A percentile compares a stretch with the other conserved stretches of the same genome.
phyloP scores from a whole-genome alignment of 768 basidiomycete species.

The Calocybe indica region DNA sequence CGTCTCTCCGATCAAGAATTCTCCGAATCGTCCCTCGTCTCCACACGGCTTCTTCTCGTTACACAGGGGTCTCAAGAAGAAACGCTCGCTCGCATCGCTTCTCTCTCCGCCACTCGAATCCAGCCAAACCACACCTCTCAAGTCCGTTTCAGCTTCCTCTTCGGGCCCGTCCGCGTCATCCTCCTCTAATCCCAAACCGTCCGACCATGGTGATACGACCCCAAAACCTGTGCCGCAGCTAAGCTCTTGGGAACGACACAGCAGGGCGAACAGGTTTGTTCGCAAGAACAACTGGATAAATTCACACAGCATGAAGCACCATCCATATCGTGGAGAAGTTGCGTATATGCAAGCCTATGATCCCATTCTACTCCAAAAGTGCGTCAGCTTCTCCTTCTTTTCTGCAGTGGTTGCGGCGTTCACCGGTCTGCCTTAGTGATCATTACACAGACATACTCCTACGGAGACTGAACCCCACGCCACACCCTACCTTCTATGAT shows the following conservation, averaged over 20 bases:
- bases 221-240: background rate
- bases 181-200: background rate
- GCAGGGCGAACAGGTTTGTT: conserved; percentile 14
- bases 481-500: conserved; percentile 57
- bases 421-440: conserved; percentile 40
- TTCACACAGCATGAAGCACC: conserved; percentile 43
- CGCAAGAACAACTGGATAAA: conserved; percentile 32
- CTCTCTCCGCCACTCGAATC: conserved; percentile 14
- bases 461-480: conserved; percentile 44
- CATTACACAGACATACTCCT: conserved; percentile 49
- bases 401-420: conserved; percentile 1
- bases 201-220: background rate
- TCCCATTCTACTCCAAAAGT: conserved; percentile 53
- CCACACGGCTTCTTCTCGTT: conserved; percentile 14
- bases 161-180: background rate
- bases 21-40: conserved; percentile 8
- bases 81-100: conserved; percentile 31
- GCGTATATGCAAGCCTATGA: conserved; percentile 70
- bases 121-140: background rate
- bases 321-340: conserved; percentile 44
- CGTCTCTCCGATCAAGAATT: conserved; percentile 6
- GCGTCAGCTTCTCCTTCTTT: conserved; percentile 16
- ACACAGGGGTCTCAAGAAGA: conserved; percentile 24
- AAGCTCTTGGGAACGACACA: conserved; percentile 1
- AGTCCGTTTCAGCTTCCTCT: background rate